Evolutionary conservation across 306 rosid genomes (phyloP), one percentile per base, ranked within the genome.

Genomic region (Medicago arabica): DNA sequence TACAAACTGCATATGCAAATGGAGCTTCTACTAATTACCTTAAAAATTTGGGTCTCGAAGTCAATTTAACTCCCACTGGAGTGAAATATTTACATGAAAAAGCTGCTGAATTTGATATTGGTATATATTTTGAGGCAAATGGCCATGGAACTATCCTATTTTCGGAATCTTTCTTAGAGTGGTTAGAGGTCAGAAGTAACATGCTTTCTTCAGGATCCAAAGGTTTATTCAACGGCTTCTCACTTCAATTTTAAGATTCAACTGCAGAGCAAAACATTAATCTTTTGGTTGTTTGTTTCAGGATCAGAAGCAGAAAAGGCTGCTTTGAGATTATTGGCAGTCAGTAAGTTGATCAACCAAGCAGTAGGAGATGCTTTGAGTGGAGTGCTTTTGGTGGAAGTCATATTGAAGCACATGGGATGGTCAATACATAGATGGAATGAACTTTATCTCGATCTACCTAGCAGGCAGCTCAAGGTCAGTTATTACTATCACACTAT

Each of bases 111-210:
- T 92, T 60, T 76, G 97, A 90, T 83, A 84, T 95, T 34, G 97
- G 99, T 69, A 92, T 95, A 74, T 95, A 92, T 85, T 95, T 92
- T 78, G 99, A 95, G 81, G 97, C 99, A 84, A 95, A 95, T 85
- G 99, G 99, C 75, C 99, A 92, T 78, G 99, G 99, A 61, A 90
- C 99, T 51, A 55, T 90, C 76, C 74, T 95, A 80, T 95, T 92
- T 84, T 95, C 99, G 4, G 96, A 95, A 78, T 57, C 74, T 51
- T 88, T 85, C 85, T 43, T 72, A 46, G 44, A 16, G 55, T 80
- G 89, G 96, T 83, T 95, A 74, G 87, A 88, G 67, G 81, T 84
- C 80, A 76, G 49, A 81, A 77, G 44, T 23, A 36, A 71, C 9
- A 80, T 80, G 77, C 89, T 90, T 75, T 86, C 88, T 43, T 68